Evolutionary conservation across 129 eudicot species (phyloP).

Genomic region (Saposhnikovia divaricata): DNA sequence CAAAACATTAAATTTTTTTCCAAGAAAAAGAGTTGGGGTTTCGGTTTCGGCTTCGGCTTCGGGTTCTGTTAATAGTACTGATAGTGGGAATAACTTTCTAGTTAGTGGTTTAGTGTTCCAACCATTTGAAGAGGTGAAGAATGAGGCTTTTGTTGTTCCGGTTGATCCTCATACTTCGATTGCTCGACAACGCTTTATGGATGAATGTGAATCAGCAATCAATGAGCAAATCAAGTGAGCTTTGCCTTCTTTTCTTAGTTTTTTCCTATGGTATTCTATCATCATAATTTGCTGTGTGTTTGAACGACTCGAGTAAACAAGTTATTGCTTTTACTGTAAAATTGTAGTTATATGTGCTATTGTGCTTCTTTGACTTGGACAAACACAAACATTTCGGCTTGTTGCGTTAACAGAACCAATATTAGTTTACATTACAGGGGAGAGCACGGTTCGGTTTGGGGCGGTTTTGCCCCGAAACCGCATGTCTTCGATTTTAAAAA

Average conservation of each 20-base stretch:
- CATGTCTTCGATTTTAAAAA: too few relatives aligned
- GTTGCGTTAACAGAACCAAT: too few relatives aligned
- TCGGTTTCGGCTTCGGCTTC: conserved; percentile 24
- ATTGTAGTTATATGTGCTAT: too few relatives aligned
- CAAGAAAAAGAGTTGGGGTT: conserved; percentile 17
- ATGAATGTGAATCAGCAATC: conserved; percentile 75
- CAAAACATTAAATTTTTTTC: conserved; percentile 4
- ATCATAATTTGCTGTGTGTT: not conserved
- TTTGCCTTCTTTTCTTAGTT: not conserved
- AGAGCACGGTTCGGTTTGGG: too few relatives aligned
- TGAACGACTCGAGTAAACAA: too few relatives aligned
- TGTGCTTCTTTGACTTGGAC: too few relatives aligned
- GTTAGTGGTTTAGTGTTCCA: conserved; percentile 56
- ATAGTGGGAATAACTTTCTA: conserved; percentile 10
- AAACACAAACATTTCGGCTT: too few relatives aligned
- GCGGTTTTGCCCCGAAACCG: too few relatives aligned
- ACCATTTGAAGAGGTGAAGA: conserved; percentile 84
- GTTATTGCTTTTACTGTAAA: not conserved
- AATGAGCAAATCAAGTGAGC: conserved; percentile 91
- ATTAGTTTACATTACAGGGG: too few relatives aligned
- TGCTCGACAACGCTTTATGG: conserved; percentile 56
- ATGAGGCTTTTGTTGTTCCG: conserved; percentile 54
- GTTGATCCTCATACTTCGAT: conserved; percentile 45
- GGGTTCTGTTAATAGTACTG: conserved; percentile 19
- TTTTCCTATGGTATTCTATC: not conserved